A percentile compares a stretch with the other conserved stretches of the same genome.
Conservation (phyloP, 1,284 basidiomycete species). For the Chalciporus sp. region DNA sequence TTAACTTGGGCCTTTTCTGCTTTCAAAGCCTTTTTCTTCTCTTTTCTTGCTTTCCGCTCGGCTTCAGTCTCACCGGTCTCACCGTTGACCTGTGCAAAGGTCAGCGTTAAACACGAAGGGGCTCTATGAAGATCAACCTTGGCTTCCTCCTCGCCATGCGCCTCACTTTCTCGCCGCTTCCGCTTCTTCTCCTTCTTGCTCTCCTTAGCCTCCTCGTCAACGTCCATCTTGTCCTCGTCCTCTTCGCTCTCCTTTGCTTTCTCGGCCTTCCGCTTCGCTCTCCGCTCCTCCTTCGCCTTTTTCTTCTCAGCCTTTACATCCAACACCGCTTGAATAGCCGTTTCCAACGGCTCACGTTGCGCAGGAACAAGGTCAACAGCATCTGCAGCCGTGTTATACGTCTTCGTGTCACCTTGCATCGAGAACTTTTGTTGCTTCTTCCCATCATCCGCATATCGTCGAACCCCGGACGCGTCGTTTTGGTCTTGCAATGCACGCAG, state of each 20-base stretch:
- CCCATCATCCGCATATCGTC: constrained; percentile 61
- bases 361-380: constrained; percentile 80
- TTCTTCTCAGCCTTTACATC: constrained; percentile 81
- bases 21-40: constrained; percentile 71
- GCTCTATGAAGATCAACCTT: constrained; percentile 41
- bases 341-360: constrained; percentile 74
- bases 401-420: constrained; percentile 72
- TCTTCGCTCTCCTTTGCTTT: constrained; percentile 51
- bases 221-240: constrained; percentile 46
- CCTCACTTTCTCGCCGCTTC: constrained; percentile 68
- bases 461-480: constrained; percentile 67
- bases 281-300: constrained; percentile 79
- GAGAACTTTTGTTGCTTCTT: constrained; percentile 79
- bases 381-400: constrained; percentile 84
- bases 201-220: constrained; percentile 48
- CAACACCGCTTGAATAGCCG: constrained; percentile 63
- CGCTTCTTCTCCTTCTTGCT: constrained; percentile 70
- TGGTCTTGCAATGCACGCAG: constrained; percentile 88
- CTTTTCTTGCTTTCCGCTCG: constrained; percentile 74
- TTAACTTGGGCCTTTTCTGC: constrained; percentile 63
- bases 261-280: constrained; percentile 66
- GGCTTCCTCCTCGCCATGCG: constrained; percentile 37
- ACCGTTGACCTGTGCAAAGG: constrained; percentile 38
- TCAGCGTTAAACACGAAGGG: constrained; percentile 8
- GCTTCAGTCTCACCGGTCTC: constrained; percentile 75